Percentiles rank a stretch among this genome's conserved stretches.
Conservation (phyloP, 495 filamentous ascomycete species). For the Opeltia flavorubescens region DNA sequence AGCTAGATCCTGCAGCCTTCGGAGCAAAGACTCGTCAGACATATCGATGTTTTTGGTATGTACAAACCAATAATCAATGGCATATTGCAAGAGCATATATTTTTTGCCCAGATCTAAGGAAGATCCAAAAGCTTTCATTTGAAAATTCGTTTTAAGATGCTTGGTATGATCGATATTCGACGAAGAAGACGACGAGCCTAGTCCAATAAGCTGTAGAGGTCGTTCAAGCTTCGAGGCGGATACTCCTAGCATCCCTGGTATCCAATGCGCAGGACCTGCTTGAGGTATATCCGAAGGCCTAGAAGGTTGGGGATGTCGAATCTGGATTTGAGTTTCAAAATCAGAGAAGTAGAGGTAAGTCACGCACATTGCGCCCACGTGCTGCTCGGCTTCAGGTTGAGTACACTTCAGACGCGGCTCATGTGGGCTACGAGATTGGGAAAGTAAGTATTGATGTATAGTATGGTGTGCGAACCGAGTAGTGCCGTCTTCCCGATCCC, state of each 20-base stretch:
- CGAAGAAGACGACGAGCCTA: neutral
- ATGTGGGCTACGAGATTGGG: neutral
- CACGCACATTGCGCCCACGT: slow-evolving; percentile 8
- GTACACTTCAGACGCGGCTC: neutral
- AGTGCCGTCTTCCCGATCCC: slow-evolving; percentile 13
- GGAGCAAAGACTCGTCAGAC: neutral
- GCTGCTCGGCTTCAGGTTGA: slow-evolving; percentile 2
- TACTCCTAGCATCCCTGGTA: neutral
- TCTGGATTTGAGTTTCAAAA: slow-evolving; percentile 10
- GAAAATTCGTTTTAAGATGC: neutral
- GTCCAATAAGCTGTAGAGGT: neutral
- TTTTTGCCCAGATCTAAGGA: neutral
- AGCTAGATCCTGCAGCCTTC: neutral
- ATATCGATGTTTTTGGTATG: neutral
- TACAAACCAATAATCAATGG: neutral
- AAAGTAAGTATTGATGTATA: slow-evolving; percentile 14
- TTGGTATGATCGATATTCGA: neutral
- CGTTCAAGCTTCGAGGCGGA: neutral
- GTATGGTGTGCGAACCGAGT: slow-evolving; percentile 25
- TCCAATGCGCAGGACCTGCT: neutral
- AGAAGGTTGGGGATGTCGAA: neutral
- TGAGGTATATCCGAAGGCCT: neutral
- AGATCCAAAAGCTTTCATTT: neutral
- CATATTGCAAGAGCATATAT: neutral
- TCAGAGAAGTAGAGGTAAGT: slow-evolving; percentile 16